Evolutionary conservation across 169 alveolate genomes (phyloP), one percentile per base, ranked within the genome.

Genomic region (Plasmodium inui): DNA sequence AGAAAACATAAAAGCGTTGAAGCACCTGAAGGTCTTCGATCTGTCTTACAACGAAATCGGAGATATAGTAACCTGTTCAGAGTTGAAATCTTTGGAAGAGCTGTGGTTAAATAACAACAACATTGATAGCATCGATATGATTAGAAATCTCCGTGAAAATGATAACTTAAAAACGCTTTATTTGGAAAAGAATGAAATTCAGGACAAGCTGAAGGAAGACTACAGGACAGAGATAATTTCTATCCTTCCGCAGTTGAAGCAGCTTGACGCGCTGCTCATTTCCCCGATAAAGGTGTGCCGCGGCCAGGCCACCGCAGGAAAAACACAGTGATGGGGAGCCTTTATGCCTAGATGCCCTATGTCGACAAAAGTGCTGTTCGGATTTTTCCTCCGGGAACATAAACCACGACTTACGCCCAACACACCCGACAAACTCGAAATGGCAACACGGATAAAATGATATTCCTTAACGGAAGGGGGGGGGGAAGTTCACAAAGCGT

Each of bases 181-280:
- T 57, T 74, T 97, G 70, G 98, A 97, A 90, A 94, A 96, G 92
- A 97, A 97, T 91, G 96, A 97, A 26, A 95, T 97, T 22, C 98
- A 97, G 81, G 78, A 90, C 12, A 95, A 61, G 46, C 94, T 97
- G 4, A 97, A 98, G n/a, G 98, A 97, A 8, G 72, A 96, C 57
- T 97, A 97, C 76, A 95, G 98, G 85, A 76, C 95, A 71, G 39
- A 93, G 22, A 83, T 97, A 5, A 95, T 97, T 39, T 80, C 86
- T n/a, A 95, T 96, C 8, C 61, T 97, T 28, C 98, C 98, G 10
- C 94, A 95, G 53, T 12, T 84, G 37, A 72, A 84, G 28, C 92
- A 84, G 55, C 76, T 84, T 32, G 92, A 84, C 55, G 92, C 92
- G 0, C 39, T 84, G 14, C 78, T 37, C 7, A 50, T 84, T 61